A percentile compares a stretch with the other conserved stretches of the same genome.
Evolutionary conservation across 768 basidiomycete species (phyloP).

Genomic region (Suillus paluster): DNA sequence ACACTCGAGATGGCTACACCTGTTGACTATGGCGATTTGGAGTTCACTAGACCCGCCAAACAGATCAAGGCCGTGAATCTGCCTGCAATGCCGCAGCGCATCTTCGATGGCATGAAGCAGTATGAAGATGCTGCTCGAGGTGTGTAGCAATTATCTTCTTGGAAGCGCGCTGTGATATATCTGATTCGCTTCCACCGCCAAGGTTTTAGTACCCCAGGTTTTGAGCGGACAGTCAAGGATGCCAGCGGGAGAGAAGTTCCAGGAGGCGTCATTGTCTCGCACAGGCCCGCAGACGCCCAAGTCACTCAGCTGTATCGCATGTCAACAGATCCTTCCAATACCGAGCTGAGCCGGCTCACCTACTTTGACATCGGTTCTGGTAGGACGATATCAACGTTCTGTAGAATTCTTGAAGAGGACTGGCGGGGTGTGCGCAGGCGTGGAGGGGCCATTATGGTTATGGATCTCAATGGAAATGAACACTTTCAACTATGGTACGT

Average conservation of each 20-base stretch:
- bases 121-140: constrained; percentile 46
- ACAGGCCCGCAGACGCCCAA: constrained; percentile 45
- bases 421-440: constrained; percentile 43
- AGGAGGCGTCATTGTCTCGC: constrained; percentile 37
- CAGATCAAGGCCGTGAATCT: constrained; percentile 46
- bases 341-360: constrained; percentile 40
- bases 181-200: neutral
- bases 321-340: constrained; percentile 27
- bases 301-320: constrained; percentile 43
- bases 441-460: constrained; percentile 42
- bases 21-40: constrained; percentile 35
- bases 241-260: constrained; percentile 12
- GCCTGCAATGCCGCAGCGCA: constrained; percentile 34
- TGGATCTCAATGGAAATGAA: constrained; percentile 47
- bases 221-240: constrained; percentile 26
- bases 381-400: constrained; percentile 37
- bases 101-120: constrained; percentile 39
- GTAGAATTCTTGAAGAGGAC: constrained; percentile 42
- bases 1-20: constrained; percentile 20
- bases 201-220: constrained; percentile 35
- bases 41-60: constrained; percentile 40
- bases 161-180: neutral
- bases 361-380: constrained; percentile 45
- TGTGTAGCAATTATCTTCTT: constrained; percentile 5
- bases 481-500: constrained; percentile 46